phyloP scores from a whole-genome alignment of 192 early-diverging fungal species.

The Coemansia sp. region DNA sequence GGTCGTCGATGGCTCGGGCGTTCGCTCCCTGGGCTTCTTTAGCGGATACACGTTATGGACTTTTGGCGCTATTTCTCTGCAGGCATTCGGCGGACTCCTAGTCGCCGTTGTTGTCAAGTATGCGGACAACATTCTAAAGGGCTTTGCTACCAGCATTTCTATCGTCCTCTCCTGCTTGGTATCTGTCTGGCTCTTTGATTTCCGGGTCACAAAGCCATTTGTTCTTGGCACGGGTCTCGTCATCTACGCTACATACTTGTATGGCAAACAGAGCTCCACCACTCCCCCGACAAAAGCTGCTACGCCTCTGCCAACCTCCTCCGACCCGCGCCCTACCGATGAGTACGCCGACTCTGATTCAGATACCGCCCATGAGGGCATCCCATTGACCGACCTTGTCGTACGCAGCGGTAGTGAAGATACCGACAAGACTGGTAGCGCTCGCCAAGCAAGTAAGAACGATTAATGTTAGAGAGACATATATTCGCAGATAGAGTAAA shows the following conservation, averaged over 20 bases:
- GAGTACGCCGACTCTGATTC: background rate
- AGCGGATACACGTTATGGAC: constrained; percentile 85
- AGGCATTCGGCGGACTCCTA: constrained; percentile 91
- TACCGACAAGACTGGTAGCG: background rate
- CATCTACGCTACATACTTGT: constrained; percentile 76
- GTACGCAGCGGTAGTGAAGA: background rate
- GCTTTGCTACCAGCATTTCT: constrained; percentile 97
- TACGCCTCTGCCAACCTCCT: background rate
- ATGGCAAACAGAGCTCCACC: constrained; percentile 44
- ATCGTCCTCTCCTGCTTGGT: constrained; percentile 89
- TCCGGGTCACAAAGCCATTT: constrained; percentile 71
- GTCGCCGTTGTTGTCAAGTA: constrained; percentile 97
- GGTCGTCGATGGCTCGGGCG: constrained; percentile 70
- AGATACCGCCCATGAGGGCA: background rate
- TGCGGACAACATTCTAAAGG: constrained; percentile 98
- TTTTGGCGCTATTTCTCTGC: constrained; percentile 77
- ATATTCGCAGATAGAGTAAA: constrained; percentile 4
- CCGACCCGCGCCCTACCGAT: background rate
- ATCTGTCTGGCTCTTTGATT: constrained; percentile 80
- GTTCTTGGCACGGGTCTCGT: constrained; percentile 70
- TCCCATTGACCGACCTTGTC: constrained; percentile 1
- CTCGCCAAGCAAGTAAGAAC: background rate
- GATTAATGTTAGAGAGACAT: background rate
- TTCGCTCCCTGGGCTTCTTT: constrained; percentile 85
- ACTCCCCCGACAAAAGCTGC: constrained; percentile 2